A percentile compares a stretch with the other conserved stretches of the same genome.
These are phyloP conservation scores for Phytophthora fragariae DNA, from an alignment of 352 stramenopile species.

Conservation along the genomic window DNA sequence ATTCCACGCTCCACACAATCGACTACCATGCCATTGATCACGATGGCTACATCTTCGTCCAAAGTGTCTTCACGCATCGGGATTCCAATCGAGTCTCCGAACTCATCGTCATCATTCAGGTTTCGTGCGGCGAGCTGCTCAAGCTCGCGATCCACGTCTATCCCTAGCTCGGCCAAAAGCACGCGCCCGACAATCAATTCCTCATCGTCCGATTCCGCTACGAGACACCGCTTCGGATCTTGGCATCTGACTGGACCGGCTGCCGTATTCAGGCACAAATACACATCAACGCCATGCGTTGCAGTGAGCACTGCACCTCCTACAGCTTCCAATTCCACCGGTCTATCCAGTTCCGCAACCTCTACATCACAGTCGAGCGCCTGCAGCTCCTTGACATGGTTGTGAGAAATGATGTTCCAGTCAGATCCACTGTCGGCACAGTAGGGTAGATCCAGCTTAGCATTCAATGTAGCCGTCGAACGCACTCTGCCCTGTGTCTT, in stretches of 20 bases:
- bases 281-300: slow-evolving; percentile 16
- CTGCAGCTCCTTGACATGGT: not conserved
- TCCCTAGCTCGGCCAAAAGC: not conserved
- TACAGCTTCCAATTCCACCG: slow-evolving; percentile 3
- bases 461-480: not conserved
- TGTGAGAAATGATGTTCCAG: not conserved
- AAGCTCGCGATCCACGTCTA: slow-evolving; percentile 1
- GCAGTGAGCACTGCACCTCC: slow-evolving; percentile 8
- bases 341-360: not conserved
- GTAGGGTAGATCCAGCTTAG: not conserved
- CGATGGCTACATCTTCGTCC: not conserved
- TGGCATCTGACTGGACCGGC: slow-evolving; percentile 15
- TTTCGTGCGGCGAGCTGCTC: slow-evolving; percentile 1
- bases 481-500: too few relatives aligned
- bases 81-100: not conserved
- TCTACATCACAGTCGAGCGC: not conserved
- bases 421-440: not conserved
- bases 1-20: not conserved
- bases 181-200: slow-evolving; percentile 6
- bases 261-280: slow-evolving; percentile 10
- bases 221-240: slow-evolving; percentile 7
- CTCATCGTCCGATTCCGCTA: slow-evolving; percentile 12
- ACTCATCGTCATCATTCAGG: not conserved
- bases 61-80: not conserved
- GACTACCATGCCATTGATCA: not conserved